Conservation (phyloP, 768 basidiomycete species). For the Phallus indusiatus region DNA sequence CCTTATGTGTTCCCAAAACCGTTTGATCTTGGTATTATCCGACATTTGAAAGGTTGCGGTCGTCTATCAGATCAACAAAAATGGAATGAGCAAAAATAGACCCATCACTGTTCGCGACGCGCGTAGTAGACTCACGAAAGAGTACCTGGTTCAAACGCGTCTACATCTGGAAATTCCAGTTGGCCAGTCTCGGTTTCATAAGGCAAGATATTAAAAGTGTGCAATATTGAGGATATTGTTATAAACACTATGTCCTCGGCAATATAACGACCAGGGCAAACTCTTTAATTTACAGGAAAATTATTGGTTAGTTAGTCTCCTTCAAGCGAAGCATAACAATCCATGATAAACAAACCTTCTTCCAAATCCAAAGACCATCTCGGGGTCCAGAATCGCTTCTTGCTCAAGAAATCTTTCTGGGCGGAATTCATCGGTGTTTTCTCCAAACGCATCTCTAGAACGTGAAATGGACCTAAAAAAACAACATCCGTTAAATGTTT, state of each 20-base stretch:
- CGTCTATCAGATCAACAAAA: background rate
- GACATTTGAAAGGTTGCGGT: background rate
- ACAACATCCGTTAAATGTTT: background rate
- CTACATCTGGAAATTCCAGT: background rate
- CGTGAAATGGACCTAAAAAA: constrained; percentile 22
- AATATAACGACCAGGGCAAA: constrained; percentile 10
- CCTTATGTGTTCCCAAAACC: no score
- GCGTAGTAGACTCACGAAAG: background rate
- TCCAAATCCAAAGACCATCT: background rate
- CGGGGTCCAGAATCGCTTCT: background rate
- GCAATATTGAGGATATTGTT: background rate
- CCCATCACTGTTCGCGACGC: background rate
- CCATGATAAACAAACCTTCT: background rate
- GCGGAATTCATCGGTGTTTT: constrained; percentile 20
- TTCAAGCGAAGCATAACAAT: background rate
- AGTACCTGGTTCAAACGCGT: background rate
- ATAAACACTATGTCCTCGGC: constrained; percentile 6
- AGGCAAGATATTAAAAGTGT: constrained; percentile 6
- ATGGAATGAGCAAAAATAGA: background rate
- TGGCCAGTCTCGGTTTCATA: background rate
- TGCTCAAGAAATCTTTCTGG: constrained; percentile 19
- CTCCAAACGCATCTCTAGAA: constrained; percentile 19
- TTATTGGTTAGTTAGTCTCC: background rate
- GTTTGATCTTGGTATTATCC: background rate
- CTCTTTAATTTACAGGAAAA: background rate